Evolutionary conservation across 139 green algal species (phyloP).

Genomic region (Helicosporidium sp.): DNA sequence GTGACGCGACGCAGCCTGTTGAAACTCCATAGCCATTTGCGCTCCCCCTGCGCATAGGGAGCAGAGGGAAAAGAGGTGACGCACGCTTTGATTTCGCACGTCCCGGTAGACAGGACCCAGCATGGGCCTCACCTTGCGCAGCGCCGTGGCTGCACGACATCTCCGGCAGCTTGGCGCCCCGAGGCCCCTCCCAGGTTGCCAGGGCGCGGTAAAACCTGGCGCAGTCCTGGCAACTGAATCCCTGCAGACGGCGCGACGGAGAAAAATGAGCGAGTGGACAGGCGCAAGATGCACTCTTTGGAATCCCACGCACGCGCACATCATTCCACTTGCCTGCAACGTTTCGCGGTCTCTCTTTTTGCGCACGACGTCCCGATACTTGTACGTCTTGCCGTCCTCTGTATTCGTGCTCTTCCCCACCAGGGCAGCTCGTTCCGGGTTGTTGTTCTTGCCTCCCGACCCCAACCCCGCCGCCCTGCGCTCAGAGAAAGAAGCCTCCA

Average conservation of each 20-base stretch:
- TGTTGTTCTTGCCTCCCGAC: no score
- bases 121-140: constrained; percentile 4
- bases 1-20: constrained; percentile 23
- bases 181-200: constrained; percentile 14
- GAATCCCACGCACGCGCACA: neutral
- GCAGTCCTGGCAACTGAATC: constrained; percentile 24
- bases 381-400: no score
- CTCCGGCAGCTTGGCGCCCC: neutral
- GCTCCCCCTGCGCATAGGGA: neutral
- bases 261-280: neutral
- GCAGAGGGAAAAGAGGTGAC: neutral
- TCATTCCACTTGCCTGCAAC: constrained; percentile 8
- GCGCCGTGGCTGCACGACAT: neutral
- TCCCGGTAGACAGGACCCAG: no score
- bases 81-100: no score
- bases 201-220: constrained; percentile 23
- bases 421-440: no score
- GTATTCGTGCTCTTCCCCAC: no score
- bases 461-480: no score
- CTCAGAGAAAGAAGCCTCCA: no score
- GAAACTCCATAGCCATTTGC: constrained; percentile 3
- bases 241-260: neutral
- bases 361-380: constrained; percentile 28
- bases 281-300: no score
- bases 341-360: constrained; percentile 17